These are phyloP conservation scores for Aureobasidium mangrovei DNA, from an alignment of 2,329 filamentous ascomycete species.

Conservation along the genomic window DNA sequence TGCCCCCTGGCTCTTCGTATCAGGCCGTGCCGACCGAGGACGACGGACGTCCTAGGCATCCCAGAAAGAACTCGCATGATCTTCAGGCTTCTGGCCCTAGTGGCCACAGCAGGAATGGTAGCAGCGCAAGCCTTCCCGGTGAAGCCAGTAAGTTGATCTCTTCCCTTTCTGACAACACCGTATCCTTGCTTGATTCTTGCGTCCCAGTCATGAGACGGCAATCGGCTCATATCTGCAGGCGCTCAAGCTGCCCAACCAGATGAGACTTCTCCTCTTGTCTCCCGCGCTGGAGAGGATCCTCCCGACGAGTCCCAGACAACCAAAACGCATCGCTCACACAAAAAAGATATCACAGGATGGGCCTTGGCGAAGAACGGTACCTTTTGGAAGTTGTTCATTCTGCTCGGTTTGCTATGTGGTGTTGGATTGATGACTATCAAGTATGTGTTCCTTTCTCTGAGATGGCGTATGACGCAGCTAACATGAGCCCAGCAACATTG, in stretches of 20 bases:
- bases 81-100: slow-evolving; percentile 24
- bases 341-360: slow-evolving; percentile 84
- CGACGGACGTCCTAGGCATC: slow-evolving; percentile 37
- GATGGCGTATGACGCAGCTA: slow-evolving; percentile 21
- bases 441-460: slow-evolving; percentile 45
- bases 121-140: slow-evolving; percentile 30
- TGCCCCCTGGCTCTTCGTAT: slow-evolving; percentile 52
- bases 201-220: not conserved
- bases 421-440: slow-evolving; percentile 99
- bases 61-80: slow-evolving; percentile 39
- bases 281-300: slow-evolving; percentile 45
- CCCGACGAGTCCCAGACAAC: slow-evolving; percentile 44
- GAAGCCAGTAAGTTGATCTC: slow-evolving; percentile 55
- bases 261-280: slow-evolving; percentile 76
- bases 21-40: slow-evolving; percentile 44
- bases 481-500: slow-evolving; percentile 65
- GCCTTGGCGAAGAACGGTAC: slow-evolving; percentile 61
- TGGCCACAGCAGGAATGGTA: slow-evolving; percentile 33
- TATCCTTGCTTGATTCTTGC: not conserved
- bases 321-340: slow-evolving; percentile 60
- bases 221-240: slow-evolving; percentile 14
- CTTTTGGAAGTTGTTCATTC: slow-evolving; percentile 84
- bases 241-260: slow-evolving; percentile 39
- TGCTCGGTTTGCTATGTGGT: slow-evolving; percentile 85
- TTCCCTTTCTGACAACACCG: not conserved